A percentile compares a stretch with the other conserved stretches of the same genome.
Conservation (phyloP, 2,329 filamentous ascomycete genomes). For the Nothomitra cinnamomea region DNA sequence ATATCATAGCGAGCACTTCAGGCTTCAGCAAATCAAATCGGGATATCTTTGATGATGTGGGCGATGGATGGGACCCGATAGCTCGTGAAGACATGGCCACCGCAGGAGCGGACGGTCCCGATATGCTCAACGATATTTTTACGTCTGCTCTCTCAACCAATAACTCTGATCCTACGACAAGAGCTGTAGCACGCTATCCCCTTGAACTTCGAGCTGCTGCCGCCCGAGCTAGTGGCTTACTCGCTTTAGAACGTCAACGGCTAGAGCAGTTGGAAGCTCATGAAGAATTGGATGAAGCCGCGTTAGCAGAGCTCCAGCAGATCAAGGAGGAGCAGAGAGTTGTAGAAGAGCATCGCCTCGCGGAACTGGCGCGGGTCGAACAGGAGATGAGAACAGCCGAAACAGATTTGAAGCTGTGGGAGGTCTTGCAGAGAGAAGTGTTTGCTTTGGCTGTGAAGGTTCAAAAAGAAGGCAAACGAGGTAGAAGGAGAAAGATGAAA, state of each 20-base stretch:
- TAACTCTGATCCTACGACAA: neutral
- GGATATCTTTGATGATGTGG: neutral
- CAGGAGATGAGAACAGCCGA: slow-evolving; percentile 34
- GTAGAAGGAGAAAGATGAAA: slow-evolving; percentile 5
- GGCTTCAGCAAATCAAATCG: neutral
- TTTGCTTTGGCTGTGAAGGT: slow-evolving; percentile 42
- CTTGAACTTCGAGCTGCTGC: slow-evolving; percentile 4
- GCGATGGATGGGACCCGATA: neutral
- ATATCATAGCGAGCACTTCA: neutral
- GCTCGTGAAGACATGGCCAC: neutral
- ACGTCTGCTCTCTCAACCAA: neutral
- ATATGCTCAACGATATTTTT: neutral
- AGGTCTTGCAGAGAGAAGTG: slow-evolving; percentile 47
- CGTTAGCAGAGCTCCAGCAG: slow-evolving; percentile 16
- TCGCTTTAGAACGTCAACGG: neutral
- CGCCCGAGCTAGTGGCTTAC: neutral
- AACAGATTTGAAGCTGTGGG: slow-evolving; percentile 50
- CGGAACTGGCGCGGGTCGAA: slow-evolving; percentile 36
- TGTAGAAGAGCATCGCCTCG: neutral
- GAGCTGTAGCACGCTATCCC: slow-evolving; percentile 3
- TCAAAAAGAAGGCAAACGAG: slow-evolving; percentile 17
- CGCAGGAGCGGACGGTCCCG: neutral
- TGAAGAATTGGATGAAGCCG: slow-evolving; percentile 1
- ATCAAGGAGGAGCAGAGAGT: neutral
- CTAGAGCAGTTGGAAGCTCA: neutral